Percentiles rank a stretch among this genome's conserved stretches.
Conservation (phyloP, 148 eudicot genomes). For the Rhododendron henanense region DNA sequence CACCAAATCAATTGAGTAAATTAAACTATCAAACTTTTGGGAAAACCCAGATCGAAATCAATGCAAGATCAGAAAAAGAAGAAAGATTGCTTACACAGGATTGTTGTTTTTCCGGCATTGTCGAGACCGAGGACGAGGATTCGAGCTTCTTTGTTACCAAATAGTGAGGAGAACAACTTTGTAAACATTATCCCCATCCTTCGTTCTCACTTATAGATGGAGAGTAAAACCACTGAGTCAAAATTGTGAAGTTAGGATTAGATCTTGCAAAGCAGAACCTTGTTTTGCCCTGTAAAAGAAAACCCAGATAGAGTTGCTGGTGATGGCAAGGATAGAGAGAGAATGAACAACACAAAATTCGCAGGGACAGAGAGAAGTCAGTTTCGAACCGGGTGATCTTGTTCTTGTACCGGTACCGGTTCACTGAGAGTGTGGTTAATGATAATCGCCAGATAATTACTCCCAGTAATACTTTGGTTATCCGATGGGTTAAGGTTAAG, state of each 20-base stretch:
- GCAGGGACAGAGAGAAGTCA: background rate
- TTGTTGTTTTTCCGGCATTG: slow-evolving; percentile 99
- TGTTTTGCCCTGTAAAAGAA: background rate
- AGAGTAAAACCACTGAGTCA: background rate
- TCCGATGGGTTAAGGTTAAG: too few species aligned
- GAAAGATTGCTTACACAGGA: slow-evolving; percentile 57
- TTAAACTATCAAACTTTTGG: background rate
- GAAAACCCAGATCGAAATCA: background rate
- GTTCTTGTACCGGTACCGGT: too few species aligned
- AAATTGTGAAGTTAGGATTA: slow-evolving; percentile 22
- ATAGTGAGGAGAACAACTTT: slow-evolving; percentile 73
- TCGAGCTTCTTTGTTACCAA: slow-evolving; percentile 96
- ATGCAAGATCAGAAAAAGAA: background rate
- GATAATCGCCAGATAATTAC: too few species aligned
- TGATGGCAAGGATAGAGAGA: too few species aligned
- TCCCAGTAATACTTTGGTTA: too few species aligned
- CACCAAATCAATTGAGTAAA: slow-evolving; percentile 13
- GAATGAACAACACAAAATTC: background rate
- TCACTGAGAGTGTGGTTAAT: too few species aligned
- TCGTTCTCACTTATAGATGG: background rate
- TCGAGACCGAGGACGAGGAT: slow-evolving; percentile 95
- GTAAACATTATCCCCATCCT: slow-evolving; percentile 81
- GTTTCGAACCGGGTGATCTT: background rate
- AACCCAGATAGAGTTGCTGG: too few species aligned
- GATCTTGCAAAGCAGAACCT: slow-evolving; percentile 9